Conservation (phyloP, 2,329 filamentous ascomycete genomes). For the Sporothrix curviconia region DNA sequence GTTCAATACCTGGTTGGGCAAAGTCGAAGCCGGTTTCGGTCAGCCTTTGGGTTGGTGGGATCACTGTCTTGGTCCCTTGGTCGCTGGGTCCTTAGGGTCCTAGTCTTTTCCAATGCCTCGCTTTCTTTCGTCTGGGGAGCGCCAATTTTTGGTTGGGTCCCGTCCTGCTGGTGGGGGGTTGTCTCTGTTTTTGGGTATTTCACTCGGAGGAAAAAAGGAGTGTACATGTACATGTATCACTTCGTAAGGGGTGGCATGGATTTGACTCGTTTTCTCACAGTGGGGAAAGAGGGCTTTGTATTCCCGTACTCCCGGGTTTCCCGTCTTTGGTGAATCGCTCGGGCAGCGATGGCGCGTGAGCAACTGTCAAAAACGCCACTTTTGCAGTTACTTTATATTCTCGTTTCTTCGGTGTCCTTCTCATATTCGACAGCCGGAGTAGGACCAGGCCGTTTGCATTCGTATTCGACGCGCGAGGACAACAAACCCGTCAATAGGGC, state of each 20-base stretch:
- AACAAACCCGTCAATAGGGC: no score
- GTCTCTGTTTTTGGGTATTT: conserved; percentile 7
- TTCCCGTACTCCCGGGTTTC: not conserved
- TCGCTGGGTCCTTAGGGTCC: no score
- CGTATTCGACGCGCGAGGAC: no score
- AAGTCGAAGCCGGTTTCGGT: not conserved
- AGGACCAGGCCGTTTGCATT: no score
- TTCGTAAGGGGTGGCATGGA: conserved; percentile 1
- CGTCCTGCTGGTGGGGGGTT: not conserved
- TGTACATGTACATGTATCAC: no score
- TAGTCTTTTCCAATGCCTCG: not conserved
- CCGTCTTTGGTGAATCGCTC: not conserved
- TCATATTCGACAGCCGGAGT: no score
- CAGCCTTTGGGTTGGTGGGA: not conserved
- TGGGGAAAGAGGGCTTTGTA: not conserved
- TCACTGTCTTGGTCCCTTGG: no score
- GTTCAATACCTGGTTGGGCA: not conserved
- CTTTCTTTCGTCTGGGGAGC: conserved; percentile 2
- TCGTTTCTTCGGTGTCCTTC: not conserved
- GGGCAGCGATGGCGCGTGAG: conserved; percentile 1
- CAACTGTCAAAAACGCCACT: not conserved
- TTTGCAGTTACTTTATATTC: not conserved
- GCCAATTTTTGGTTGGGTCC: not conserved
- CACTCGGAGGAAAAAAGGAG: conserved; percentile 6
- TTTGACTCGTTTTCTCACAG: not conserved